A percentile compares a stretch with the other conserved stretches of the same genome.
Conservation (phyloP, 2,329 filamentous ascomycete genomes). For the Aspergillus texensis region DNA sequence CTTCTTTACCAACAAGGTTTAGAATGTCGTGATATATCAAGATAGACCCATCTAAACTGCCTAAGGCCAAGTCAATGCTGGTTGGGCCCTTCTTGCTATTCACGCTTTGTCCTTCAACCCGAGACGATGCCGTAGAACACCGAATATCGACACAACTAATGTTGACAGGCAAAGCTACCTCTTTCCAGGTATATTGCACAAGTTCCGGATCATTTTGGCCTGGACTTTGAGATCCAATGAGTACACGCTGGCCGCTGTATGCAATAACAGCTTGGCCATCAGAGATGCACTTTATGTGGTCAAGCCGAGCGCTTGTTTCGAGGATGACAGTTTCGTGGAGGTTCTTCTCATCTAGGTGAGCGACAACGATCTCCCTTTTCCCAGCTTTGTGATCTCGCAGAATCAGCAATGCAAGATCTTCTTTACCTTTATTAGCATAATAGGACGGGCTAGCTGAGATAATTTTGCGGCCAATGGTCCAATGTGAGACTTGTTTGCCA, state of each 20-base stretch:
- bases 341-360: constrained; percentile 24
- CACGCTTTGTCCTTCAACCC: constrained; percentile 6
- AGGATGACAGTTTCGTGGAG: constrained; percentile 29
- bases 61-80: constrained; percentile 74
- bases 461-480: constrained; percentile 44
- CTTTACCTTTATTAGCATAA: constrained; percentile 24
- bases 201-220: constrained; percentile 40
- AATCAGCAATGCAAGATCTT: constrained; percentile 42
- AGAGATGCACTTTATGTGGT: constrained; percentile 29
- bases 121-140: constrained; percentile 35
- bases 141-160: constrained; percentile 70
- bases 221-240: constrained; percentile 59
- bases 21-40: constrained; percentile 80
- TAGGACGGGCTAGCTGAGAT: constrained; percentile 31
- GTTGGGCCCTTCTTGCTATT: constrained; percentile 33
- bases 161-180: constrained; percentile 59
- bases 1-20: constrained; percentile 54
- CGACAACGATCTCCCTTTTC: constrained; percentile 40
- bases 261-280: constrained; percentile 41
- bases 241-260: constrained; percentile 49
- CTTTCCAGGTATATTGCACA: constrained; percentile 56
- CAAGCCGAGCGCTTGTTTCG: constrained; percentile 32
- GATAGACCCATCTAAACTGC: constrained; percentile 75
- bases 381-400: constrained; percentile 40
- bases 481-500: constrained; percentile 47